phyloP scores from a whole-genome alignment of 2,329 filamentous ascomycete genomes.

The Alternaria conjuncta region DNA sequence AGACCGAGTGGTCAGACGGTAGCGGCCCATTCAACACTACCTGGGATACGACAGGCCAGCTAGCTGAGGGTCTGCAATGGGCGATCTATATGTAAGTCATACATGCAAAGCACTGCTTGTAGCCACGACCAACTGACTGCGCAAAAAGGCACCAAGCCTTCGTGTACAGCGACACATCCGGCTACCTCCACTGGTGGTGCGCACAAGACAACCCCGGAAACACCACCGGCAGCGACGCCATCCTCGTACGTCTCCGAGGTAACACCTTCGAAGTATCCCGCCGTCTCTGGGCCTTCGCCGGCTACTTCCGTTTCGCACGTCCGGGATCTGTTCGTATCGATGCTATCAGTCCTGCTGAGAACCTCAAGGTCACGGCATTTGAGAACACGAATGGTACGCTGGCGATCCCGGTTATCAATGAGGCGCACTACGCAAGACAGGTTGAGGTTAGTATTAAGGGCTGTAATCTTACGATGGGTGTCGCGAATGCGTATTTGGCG shows the following conservation, averaged over 20 bases:
- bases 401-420: conserved; percentile 41
- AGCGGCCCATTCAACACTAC: conserved; percentile 42
- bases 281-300: conserved; percentile 49
- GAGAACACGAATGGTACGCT: conserved; percentile 33
- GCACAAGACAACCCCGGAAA: conserved; percentile 40
- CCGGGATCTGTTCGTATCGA: conserved; percentile 45
- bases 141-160: conserved; percentile 8
- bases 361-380: conserved; percentile 36
- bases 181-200: conserved; percentile 61
- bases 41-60: conserved; percentile 55
- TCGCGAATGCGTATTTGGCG: conserved; percentile 7
- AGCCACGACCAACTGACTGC: conserved; percentile 11
- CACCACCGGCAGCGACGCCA: conserved; percentile 20
- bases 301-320: conserved; percentile 45
- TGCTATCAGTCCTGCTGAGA: conserved; percentile 27
- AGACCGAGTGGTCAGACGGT: conserved; percentile 58
- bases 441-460: conserved; percentile 3
- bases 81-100: conserved; percentile 55
- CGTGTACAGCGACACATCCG: conserved; percentile 39
- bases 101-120: conserved; percentile 24
- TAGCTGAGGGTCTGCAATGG: conserved; percentile 61
- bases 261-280: conserved; percentile 37
- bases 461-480: not conserved
- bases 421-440: conserved; percentile 18
- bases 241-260: conserved; percentile 30